Percentiles rank a stretch among this genome's conserved stretches.
Conservation (phyloP, 805 yeast genomes). For the Diddensiella santjacobensis region DNA sequence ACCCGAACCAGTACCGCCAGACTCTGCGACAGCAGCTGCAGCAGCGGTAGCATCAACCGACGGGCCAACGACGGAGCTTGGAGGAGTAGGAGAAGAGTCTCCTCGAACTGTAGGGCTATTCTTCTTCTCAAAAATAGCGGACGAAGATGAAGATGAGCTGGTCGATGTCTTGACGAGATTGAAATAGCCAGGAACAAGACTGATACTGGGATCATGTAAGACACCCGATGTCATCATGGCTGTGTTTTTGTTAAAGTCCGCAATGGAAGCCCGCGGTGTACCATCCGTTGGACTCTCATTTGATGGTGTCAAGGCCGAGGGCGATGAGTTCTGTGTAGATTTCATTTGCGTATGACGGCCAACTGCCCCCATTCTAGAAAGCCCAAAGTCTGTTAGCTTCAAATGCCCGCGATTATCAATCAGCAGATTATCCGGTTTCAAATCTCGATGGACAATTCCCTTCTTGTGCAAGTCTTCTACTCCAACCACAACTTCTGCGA, state of each 20-base stretch:
- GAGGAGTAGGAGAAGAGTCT: not conserved
- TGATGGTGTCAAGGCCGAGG: conserved; percentile 2
- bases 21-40: conserved; percentile 30
- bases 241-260: not conserved
- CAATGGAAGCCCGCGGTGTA: not conserved
- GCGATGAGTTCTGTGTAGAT: conserved; percentile 5
- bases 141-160: conserved; percentile 6
- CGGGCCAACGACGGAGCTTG: conserved; percentile 9
- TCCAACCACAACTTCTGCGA: conserved; percentile 87
- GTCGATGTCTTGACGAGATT: conserved; percentile 11
- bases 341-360: conserved; percentile 54
- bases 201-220: conserved; percentile 27
- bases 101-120: not conserved
- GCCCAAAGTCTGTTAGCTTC: conserved; percentile 92
- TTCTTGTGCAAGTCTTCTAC: conserved; percentile 83
- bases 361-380: conserved; percentile 82
- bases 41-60: conserved; percentile 14
- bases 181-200: conserved; percentile 30
- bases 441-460: conserved; percentile 91
- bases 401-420: conserved; percentile 86
- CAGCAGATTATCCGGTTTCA: conserved; percentile 89
- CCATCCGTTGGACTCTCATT: conserved; percentile 9
- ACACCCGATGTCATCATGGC: not conserved
- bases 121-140: conserved; percentile 10
- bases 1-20: conserved; percentile 29